Evolutionary conservation across 2,329 filamentous ascomycete species (phyloP).

Genomic region (Colletotrichum nymphaeae): DNA sequence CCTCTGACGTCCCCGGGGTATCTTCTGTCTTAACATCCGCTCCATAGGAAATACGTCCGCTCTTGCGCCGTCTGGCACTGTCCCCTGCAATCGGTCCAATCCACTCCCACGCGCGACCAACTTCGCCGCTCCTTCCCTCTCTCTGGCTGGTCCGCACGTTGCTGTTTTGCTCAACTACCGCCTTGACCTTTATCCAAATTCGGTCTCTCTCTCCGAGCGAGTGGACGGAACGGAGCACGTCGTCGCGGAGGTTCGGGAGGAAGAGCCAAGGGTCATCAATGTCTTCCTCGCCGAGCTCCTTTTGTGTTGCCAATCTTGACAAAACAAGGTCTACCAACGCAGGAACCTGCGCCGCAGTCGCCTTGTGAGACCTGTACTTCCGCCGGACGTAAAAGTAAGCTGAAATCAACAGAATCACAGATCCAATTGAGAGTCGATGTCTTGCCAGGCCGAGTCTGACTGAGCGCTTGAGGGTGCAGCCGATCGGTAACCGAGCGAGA

Average conservation of each 20-base stretch:
- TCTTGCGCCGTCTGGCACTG: conserved; percentile 59
- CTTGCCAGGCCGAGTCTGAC: conserved; percentile 83
- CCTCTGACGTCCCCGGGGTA: conserved; percentile 34
- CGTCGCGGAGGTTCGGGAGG: conserved; percentile 89
- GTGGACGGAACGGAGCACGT: conserved; percentile 87
- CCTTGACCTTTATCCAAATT: conserved; percentile 85
- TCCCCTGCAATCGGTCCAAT: conserved; percentile 68
- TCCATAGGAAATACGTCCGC: conserved; percentile 62
- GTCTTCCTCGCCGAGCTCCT: conserved; percentile 78
- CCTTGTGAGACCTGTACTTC: conserved; percentile 70
- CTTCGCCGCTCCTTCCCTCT: conserved; percentile 73
- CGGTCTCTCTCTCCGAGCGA: conserved; percentile 79
- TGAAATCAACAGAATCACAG: conserved; percentile 64
- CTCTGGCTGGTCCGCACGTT: conserved; percentile 85
- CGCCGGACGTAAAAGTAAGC: conserved; percentile 72
- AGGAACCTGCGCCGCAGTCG: conserved; percentile 80
- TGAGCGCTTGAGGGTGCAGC: conserved; percentile 82
- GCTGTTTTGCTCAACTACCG: conserved; percentile 91
- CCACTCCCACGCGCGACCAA: conserved; percentile 77
- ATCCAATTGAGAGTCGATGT: conserved; percentile 87
- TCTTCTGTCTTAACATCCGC: conserved; percentile 51
- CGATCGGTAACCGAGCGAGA: conserved; percentile 90
- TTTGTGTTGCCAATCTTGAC: conserved; percentile 84
- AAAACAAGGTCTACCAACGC: conserved; percentile 86
- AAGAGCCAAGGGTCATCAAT: conserved; percentile 83